phyloP scores from a whole-genome alignment of 192 early-diverging fungal genomes.

The Umbelopsis ramanniana region DNA sequence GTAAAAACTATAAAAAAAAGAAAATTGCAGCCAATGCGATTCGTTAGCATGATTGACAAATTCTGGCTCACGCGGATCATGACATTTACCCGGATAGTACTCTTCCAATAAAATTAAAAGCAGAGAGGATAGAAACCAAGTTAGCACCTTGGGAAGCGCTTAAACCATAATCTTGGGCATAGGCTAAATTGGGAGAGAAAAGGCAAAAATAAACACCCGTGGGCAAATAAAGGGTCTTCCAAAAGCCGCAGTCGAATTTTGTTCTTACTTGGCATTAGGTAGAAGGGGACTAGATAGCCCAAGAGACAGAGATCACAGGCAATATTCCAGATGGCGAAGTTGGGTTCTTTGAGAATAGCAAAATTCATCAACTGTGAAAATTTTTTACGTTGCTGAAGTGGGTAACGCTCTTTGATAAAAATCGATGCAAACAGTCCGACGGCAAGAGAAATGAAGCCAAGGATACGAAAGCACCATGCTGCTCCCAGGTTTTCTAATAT shows the following conservation, averaged over 20 bases:
- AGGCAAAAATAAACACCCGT: neutral
- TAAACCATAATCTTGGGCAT: constrained; percentile 24
- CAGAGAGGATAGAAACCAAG: constrained; percentile 28
- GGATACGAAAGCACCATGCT: constrained; percentile 53
- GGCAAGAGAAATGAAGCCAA: constrained; percentile 62
- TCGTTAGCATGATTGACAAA: neutral
- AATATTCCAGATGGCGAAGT: constrained; percentile 38
- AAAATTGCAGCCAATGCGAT: neutral
- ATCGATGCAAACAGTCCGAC: constrained; percentile 26
- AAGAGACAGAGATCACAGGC: constrained; percentile 34
- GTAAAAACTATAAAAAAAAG: neutral
- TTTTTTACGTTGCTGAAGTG: neutral
- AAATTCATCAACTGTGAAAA: constrained; percentile 23
- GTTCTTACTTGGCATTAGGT: constrained; percentile 41
- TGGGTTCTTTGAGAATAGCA: constrained; percentile 31
- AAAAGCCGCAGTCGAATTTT: neutral
- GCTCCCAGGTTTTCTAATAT: constrained; percentile 60
- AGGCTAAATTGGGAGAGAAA: constrained; percentile 25
- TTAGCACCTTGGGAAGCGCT: constrained; percentile 19
- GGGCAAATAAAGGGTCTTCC: neutral
- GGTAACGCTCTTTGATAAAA: constrained; percentile 32
- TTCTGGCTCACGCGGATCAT: neutral
- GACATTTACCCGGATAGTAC: constrained; percentile 27
- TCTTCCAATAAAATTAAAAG: constrained; percentile 36
- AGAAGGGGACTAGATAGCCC: constrained; percentile 50